These are phyloP conservation scores for Pavlovales sp. DNA, from an alignment of 208 protist species.

Conservation along the genomic window DNA sequence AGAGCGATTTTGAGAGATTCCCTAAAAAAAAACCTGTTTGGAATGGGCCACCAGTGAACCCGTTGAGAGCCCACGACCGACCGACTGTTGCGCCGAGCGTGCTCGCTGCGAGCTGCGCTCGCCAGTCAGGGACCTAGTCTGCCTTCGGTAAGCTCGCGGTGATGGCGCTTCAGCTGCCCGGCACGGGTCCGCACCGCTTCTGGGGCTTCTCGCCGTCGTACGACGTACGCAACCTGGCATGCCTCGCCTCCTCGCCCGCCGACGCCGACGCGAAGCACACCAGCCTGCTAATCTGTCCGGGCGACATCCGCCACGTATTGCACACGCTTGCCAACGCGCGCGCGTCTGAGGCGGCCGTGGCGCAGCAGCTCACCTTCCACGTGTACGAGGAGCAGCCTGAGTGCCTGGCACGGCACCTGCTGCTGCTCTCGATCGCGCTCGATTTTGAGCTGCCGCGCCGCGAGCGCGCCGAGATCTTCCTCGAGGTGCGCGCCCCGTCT, in stretches of 20 bases:
- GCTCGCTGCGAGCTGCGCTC: too few species aligned
- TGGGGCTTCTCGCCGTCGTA: slow-evolving; percentile 24
- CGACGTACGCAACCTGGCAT: background rate
- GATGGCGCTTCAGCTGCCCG: background rate
- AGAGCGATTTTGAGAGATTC: too few species aligned
- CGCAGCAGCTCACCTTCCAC: background rate
- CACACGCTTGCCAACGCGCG: background rate
- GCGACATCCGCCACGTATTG: slow-evolving; percentile 10
- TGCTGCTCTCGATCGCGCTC: slow-evolving; percentile 17
- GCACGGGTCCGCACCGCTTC: background rate
- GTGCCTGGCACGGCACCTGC: slow-evolving; percentile 7
- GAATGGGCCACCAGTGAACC: too few species aligned
- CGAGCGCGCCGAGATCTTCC: slow-evolving; percentile 20
- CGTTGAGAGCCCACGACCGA: too few species aligned
- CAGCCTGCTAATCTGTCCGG: background rate
- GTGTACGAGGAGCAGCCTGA: slow-evolving; percentile 23
- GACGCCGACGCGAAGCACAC: background rate
- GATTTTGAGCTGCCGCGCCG: slow-evolving; percentile 35
- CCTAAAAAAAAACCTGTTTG: too few species aligned
- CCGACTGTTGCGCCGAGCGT: too few species aligned
- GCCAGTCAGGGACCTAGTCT: too few species aligned
- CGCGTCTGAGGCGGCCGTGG: background rate
- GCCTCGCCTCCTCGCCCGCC: background rate
- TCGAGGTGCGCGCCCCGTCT: slow-evolving; percentile 7
- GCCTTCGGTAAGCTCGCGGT: too few species aligned